A percentile compares a stretch with the other conserved stretches of the same genome.
phyloP scores from a whole-genome alignment of 2,329 filamentous ascomycete genomes.

The Talaromyces albobiverticillius region DNA sequence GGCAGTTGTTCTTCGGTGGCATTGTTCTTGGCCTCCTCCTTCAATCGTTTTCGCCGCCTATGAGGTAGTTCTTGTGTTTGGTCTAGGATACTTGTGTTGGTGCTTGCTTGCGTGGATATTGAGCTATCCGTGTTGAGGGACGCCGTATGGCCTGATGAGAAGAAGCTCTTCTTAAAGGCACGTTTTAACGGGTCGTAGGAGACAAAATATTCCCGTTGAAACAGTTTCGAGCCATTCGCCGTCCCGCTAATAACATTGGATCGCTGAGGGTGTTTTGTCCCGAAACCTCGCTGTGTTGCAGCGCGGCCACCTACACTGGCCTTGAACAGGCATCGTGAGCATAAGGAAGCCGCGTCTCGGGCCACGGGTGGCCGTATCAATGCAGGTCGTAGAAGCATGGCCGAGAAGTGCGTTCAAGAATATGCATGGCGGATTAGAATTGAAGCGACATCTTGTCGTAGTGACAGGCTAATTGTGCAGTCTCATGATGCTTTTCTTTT shows the following conservation, averaged over 20 bases:
- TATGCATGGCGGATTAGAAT: constrained; percentile 4
- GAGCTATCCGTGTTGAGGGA: constrained; percentile 8
- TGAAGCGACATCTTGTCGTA: background rate
- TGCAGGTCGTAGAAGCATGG: constrained; percentile 37
- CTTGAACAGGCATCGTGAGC: constrained; percentile 33
- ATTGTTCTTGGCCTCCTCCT: constrained; percentile 26
- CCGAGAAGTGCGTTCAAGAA: background rate
- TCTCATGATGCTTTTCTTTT: no score
- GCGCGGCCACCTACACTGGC: constrained; percentile 15
- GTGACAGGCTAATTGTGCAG: no score
- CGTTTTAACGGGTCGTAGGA: constrained; percentile 27
- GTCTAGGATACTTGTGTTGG: constrained; percentile 20
- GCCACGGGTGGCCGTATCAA: constrained; percentile 30
- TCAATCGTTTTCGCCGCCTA: constrained; percentile 42
- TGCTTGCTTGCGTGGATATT: constrained; percentile 9
- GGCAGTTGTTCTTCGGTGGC: constrained; percentile 38
- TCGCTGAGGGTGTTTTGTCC: constrained; percentile 28
- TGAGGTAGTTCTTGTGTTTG: constrained; percentile 37
- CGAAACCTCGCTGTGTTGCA: constrained; percentile 28
- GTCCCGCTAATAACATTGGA: constrained; percentile 26
- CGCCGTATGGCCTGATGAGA: constrained; percentile 22
- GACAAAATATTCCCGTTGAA: constrained; percentile 41
- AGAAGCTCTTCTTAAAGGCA: constrained; percentile 19
- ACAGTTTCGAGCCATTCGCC: constrained; percentile 23
- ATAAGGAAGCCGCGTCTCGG: constrained; percentile 30